phyloP scores from a whole-genome alignment of 2,329 filamentous ascomycete species.

The Fusarium algeriense region DNA sequence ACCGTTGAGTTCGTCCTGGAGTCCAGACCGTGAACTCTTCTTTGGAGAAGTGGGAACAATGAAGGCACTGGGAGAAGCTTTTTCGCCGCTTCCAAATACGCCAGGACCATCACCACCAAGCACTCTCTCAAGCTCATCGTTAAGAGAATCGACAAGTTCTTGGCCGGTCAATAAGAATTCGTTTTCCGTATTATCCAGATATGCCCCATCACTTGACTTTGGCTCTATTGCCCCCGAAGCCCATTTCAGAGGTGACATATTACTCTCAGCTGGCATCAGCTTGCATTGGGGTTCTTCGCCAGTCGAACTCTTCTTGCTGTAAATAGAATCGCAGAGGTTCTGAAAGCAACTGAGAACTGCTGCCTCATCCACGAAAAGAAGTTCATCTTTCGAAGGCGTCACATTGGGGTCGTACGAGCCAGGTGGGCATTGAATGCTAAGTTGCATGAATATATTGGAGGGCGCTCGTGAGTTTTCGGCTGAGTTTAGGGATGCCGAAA shows the following conservation, averaged over 20 bases:
- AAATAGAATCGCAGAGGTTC: conserved; percentile 57
- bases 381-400: conserved; percentile 77
- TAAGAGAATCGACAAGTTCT: conserved; percentile 27
- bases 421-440: conserved; percentile 72
- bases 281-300: not conserved
- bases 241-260: not conserved
- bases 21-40: not conserved
- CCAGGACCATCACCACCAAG: not conserved
- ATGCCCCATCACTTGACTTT: not conserved
- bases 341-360: conserved; percentile 61
- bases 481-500: conserved; percentile 52
- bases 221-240: not conserved
- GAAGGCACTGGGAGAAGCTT: not conserved
- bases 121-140: conserved; percentile 17
- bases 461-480: conserved; percentile 46
- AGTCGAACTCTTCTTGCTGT: conserved; percentile 41
- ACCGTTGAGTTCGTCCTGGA: not conserved
- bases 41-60: not conserved
- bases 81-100: not conserved
- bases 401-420: conserved; percentile 79
- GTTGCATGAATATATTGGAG: conserved; percentile 70
- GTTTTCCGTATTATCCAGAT: not conserved
- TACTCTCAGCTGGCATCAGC: not conserved
- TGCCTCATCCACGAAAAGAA: conserved; percentile 72
- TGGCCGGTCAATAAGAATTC: conserved; percentile 5